phyloP scores from a whole-genome alignment of 306 rosid genomes.

The Cicer judaicum region DNA sequence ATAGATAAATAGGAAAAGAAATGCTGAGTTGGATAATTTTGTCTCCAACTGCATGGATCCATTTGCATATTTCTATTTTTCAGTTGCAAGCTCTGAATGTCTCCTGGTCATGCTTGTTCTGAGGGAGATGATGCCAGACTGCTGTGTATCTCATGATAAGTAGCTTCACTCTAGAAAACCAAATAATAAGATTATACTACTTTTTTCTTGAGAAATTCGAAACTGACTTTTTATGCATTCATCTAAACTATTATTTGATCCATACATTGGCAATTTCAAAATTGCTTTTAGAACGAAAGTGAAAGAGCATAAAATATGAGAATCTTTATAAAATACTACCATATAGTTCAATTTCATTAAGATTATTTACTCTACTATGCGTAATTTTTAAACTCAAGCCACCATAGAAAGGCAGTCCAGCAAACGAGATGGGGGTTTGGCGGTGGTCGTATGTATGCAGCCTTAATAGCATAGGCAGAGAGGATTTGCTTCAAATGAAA shows the following conservation, averaged over 20 bases:
- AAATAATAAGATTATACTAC: not conserved
- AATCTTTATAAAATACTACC: not conserved
- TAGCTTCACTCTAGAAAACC: not conserved
- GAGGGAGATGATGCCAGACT: not conserved
- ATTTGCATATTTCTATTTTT: not conserved
- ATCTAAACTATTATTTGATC: not conserved
- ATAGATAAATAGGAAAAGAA: conserved; percentile 2
- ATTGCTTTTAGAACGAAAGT: not conserved
- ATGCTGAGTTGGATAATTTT: not conserved
- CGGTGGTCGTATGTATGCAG: not conserved
- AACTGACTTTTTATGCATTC: not conserved
- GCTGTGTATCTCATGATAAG: not conserved
- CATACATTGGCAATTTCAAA: not conserved
- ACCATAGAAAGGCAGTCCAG: not conserved
- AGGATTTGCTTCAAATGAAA: not conserved
- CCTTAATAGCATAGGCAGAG: not conserved
- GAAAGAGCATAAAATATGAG: not conserved
- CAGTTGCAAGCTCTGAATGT: not conserved
- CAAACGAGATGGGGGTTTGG: not conserved
- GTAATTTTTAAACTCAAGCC: not conserved
- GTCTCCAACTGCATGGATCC: not conserved
- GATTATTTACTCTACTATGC: not conserved
- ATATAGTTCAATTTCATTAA: not conserved
- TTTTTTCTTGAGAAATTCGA: no score
- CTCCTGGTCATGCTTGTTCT: not conserved